A percentile compares a stretch with the other conserved stretches of the same genome.
Evolutionary conservation across 2,329 filamentous ascomycete species (phyloP).

Genomic region (Chalaropsis ovoidea): DNA sequence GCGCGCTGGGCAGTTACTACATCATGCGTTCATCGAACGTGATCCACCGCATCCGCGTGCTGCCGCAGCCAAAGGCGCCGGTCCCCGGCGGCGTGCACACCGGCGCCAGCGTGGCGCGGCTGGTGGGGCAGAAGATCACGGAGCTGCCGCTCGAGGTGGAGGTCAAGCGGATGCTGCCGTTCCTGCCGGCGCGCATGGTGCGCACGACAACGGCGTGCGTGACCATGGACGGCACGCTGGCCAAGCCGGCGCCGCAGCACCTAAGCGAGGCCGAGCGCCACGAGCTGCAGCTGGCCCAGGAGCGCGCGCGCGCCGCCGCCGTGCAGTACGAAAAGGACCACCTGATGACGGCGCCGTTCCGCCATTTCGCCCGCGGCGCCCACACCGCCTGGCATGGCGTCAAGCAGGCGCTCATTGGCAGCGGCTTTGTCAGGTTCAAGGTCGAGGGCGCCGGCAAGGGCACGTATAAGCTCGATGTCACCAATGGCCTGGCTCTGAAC

Average conservation of each 20-base stretch:
- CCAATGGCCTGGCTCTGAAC: slow-evolving; percentile 49
- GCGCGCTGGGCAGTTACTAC: slow-evolving; percentile 50
- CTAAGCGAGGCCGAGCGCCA: slow-evolving; percentile 33
- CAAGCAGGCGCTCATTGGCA: slow-evolving; percentile 44
- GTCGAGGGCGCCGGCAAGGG: slow-evolving; percentile 34
- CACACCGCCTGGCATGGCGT: slow-evolving; percentile 38
- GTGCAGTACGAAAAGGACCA: slow-evolving; percentile 46
- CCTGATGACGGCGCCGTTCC: slow-evolving; percentile 48
- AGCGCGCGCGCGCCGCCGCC: slow-evolving; percentile 34
- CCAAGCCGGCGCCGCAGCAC: slow-evolving; percentile 33
- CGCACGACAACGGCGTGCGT: slow-evolving; percentile 33
- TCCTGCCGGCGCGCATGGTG: slow-evolving; percentile 38
- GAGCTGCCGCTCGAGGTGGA: slow-evolving; percentile 45
- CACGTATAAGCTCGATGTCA: slow-evolving; percentile 49
- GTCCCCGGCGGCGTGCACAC: slow-evolving; percentile 21
- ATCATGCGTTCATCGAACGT: slow-evolving; percentile 48
- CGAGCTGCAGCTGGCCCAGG: slow-evolving; percentile 33
- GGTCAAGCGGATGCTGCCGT: slow-evolving; percentile 42
- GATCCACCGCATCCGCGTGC: slow-evolving; percentile 47
- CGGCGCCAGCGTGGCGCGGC: slow-evolving; percentile 26
- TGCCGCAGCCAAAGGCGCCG: slow-evolving; percentile 34
- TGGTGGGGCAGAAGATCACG: slow-evolving; percentile 25
- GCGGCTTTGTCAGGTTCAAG: slow-evolving; percentile 45
- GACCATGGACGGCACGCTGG: slow-evolving; percentile 33
- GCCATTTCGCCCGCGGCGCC: slow-evolving; percentile 39